phyloP scores from a whole-genome alignment of 2,329 filamentous ascomycete species.

The Hypoxylon sp. region DNA sequence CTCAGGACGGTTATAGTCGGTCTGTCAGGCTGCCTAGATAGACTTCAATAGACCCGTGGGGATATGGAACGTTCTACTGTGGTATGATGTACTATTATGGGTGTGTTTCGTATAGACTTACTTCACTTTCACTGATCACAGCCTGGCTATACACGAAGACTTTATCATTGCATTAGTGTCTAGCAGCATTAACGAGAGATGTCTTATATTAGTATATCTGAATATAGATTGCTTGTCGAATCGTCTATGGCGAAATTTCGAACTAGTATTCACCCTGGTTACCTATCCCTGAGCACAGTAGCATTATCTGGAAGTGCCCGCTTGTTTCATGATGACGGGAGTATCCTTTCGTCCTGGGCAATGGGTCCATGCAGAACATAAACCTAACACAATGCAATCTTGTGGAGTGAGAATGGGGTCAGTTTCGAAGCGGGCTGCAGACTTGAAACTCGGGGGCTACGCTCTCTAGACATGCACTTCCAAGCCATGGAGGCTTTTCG shows the following conservation, averaged over 20 bases:
- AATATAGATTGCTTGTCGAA: constrained; percentile 7
- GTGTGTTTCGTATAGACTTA: constrained; percentile 7
- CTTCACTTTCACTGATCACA: not conserved
- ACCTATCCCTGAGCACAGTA: constrained; percentile 9
- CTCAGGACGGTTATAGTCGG: not conserved
- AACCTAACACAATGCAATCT: constrained; percentile 24
- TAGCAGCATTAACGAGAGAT: constrained; percentile 2
- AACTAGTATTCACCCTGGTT: not conserved
- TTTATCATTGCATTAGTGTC: constrained; percentile 1
- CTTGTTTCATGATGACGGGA: constrained; percentile 25
- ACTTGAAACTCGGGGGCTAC: constrained; percentile 41
- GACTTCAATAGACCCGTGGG: not conserved
- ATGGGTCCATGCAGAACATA: constrained; percentile 21
- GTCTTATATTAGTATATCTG: constrained; percentile 8
- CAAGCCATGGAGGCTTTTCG: constrained; percentile 14
- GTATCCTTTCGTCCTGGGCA: constrained; percentile 14
- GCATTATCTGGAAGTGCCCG: constrained; percentile 11
- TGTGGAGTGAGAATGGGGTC: constrained; percentile 31
- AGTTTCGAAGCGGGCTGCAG: constrained; percentile 29
- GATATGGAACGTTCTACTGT: constrained; percentile 3
- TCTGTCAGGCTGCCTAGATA: not conserved
- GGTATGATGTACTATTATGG: not conserved
- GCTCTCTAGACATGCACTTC: constrained; percentile 15
- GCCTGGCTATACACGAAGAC: not conserved
- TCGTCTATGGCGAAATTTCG: constrained; percentile 1